Base-by-base conservation (phyloP, 805 yeast genomes). In the Kluyveromyces siamensis region DNA sequence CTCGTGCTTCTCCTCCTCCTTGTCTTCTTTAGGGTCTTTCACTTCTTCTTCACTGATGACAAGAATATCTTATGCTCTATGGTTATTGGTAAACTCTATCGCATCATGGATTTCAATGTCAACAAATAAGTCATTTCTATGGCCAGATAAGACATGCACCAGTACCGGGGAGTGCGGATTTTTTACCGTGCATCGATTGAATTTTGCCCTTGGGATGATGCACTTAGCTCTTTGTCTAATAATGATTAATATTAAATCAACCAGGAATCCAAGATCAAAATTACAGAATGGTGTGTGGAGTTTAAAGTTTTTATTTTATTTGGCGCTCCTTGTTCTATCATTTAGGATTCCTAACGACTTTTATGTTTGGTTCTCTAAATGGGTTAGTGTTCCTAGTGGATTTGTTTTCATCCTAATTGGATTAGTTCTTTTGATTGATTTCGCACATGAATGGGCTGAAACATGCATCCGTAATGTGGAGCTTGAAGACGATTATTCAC, bases 371-470 rank as follows among this genome's bases (percentile, higher is more conserved):
- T 93, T 95, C 81, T 97, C 99, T 1, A 93, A 87, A 65, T 82
- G 88, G 70, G 72, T 93, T 41, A 88, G 97, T 6, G 84, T 90
- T 30, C 68, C 88, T 6, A 83, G 88, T 57, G 87, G 96, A 41
- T 84, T 91, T 2, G 61, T 89, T 5, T 93, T 93, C 68, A 77
- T 91, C 37, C 81, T 93, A 14, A 87, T 93, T 52, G 99, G 99
- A 1, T 75, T 93, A 50, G 84, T 95, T 13, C 72, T 93, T 45
- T 71, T 93, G 44, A 97, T 93, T 33, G 99, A 93, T 66, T 93
- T 88, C 73, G 98, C 99, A 4, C 98, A 93, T 67, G 91, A 91
- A 56, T 93, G 97, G 96, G 97, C 98, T 0, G 99, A 93, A 59
- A 86, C 85, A 8, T 93, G 99, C 65, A 75, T 93, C 47, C 89